Conservation (phyloP, 805 yeast species). For the Sugiyamaella smithiae region DNA sequence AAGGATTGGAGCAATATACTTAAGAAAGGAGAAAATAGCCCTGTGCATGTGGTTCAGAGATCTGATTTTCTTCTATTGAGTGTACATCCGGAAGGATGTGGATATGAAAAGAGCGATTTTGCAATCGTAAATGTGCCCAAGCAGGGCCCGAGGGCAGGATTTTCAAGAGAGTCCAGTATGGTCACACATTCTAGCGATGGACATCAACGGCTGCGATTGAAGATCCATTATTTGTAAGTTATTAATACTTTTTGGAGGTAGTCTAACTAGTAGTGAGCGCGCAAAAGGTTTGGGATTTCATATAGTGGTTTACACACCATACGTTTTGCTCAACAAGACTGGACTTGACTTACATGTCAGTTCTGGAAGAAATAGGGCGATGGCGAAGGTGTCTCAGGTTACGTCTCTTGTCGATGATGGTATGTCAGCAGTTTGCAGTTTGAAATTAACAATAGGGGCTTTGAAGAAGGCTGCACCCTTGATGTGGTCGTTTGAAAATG, state of each 20-base stretch:
- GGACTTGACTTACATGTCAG: constrained; percentile 59
- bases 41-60: constrained; percentile 76
- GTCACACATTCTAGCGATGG: constrained; percentile 50
- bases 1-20: constrained; percentile 65
- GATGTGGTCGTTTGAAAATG: constrained; percentile 79
- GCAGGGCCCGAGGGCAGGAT: constrained; percentile 42
- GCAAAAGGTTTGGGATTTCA: constrained; percentile 58
- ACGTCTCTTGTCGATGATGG: constrained; percentile 17
- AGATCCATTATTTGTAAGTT: constrained; percentile 64
- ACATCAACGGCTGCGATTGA: constrained; percentile 65
- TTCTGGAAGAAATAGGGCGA: constrained; percentile 52
- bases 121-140: constrained; percentile 53
- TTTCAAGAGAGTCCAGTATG: constrained; percentile 54
- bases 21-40: constrained; percentile 61
- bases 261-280: constrained; percentile 30
- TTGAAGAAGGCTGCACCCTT: constrained; percentile 48
- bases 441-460: too few species aligned
- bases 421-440: too few species aligned
- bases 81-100: constrained; percentile 52
- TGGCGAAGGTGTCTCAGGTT: constrained; percentile 35
- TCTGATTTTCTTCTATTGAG: constrained; percentile 68
- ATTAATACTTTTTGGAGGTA: neutral
- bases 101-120: constrained; percentile 64
- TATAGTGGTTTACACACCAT: constrained; percentile 77
- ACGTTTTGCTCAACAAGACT: constrained; percentile 77